Evolutionary conservation across 2,329 filamentous ascomycete species (phyloP).

Genomic region (Colletotrichum eremochloae): DNA sequence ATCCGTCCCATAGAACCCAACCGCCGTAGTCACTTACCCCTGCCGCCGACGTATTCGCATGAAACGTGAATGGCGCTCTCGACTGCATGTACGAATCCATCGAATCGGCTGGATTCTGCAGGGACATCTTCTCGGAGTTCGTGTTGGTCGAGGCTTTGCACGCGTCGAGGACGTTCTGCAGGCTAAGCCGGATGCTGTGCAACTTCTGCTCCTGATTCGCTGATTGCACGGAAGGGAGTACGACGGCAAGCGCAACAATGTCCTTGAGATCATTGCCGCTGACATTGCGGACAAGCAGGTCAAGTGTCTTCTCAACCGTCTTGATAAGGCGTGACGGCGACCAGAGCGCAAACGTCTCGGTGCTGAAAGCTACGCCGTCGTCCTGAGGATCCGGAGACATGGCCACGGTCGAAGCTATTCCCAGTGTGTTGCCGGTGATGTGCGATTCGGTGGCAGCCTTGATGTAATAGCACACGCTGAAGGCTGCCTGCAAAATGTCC

Average conservation of each 20-base stretch:
- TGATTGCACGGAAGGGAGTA: conserved; percentile 60
- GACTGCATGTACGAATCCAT: conserved; percentile 43
- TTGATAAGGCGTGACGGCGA: conserved; percentile 56
- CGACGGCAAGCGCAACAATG: conserved; percentile 62
- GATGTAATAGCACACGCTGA: conserved; percentile 70
- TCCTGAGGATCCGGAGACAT: conserved; percentile 53
- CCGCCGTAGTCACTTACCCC: conserved; percentile 49
- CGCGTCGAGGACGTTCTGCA: conserved; percentile 59
- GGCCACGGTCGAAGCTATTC: conserved; percentile 45
- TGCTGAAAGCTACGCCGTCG: conserved; percentile 51
- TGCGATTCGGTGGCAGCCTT: conserved; percentile 48
- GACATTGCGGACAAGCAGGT: conserved; percentile 60
- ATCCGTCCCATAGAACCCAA: conserved; percentile 58
- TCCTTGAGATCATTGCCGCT: conserved; percentile 66
- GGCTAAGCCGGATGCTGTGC: conserved; percentile 57
- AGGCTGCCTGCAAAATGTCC: conserved; percentile 67
- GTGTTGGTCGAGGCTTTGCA: conserved; percentile 60
- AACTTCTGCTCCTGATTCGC: conserved; percentile 55
- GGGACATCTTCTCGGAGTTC: conserved; percentile 54
- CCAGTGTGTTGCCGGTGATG: conserved; percentile 33
- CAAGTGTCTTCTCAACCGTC: conserved; percentile 62
- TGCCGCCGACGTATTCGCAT: conserved; percentile 48
- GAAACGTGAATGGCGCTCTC: conserved; percentile 47
- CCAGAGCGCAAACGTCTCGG: conserved; percentile 57
- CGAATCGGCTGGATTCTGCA: conserved; percentile 37